A percentile compares a stretch with the other conserved stretches of the same genome.
Evolutionary conservation across 148 eudicot genomes (phyloP).

Genomic region (Simmondsia chinensis): DNA sequence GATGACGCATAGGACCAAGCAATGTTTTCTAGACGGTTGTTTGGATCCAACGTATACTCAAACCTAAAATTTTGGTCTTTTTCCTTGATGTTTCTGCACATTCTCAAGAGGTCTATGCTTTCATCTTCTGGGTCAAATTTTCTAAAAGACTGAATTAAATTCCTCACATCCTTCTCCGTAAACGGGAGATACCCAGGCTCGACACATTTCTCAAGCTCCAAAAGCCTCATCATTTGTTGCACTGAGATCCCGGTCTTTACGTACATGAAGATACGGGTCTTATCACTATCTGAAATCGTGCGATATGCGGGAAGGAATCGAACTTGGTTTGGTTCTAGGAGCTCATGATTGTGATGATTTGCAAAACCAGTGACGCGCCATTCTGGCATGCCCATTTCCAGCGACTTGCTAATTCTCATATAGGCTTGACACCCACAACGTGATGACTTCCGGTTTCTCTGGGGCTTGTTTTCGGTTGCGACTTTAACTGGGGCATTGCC

Average conservation of each 20-base stretch:
- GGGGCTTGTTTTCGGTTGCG: constrained; percentile 61
- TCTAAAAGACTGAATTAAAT: constrained; percentile 82
- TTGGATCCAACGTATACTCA: constrained; percentile 71
- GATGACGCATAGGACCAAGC: constrained; percentile 97
- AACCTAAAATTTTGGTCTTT: constrained; percentile 77
- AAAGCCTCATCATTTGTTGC: constrained; percentile 92
- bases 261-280: constrained; percentile 75
- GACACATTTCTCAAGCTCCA: constrained; percentile 89
- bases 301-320: constrained; percentile 96
- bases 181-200: constrained; percentile 89
- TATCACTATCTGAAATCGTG: constrained; percentile 76
- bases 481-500: constrained; percentile 83
- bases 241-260: constrained; percentile 93
- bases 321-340: constrained; percentile 83
- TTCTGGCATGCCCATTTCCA: constrained; percentile 58
- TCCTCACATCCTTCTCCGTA: constrained; percentile 93
- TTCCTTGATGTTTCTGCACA: constrained; percentile 87
- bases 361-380: constrained; percentile 94
- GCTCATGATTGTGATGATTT: constrained; percentile 89
- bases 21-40: constrained; percentile 72
- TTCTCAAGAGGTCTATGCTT: constrained; percentile 66
- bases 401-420: constrained; percentile 77
- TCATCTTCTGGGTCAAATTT: constrained; percentile 81
- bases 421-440: constrained; percentile 97
- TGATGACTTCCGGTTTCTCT: constrained; percentile 84